phyloP scores from a whole-genome alignment of 2,329 filamentous ascomycete genomes.

The Penicillium sp. region DNA sequence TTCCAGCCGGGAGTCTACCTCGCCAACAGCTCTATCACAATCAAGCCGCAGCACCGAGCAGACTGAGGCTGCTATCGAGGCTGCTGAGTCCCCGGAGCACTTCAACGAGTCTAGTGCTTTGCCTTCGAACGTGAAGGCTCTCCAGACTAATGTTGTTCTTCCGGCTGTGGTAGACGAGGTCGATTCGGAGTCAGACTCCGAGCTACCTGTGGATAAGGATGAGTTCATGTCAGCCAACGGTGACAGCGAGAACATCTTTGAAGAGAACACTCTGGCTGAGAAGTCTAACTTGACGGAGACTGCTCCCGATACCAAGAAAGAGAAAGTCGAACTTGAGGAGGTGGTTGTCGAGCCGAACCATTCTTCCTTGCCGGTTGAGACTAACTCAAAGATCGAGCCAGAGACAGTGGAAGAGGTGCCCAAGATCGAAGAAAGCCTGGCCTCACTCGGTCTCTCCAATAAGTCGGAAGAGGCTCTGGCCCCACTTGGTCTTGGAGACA shows the following conservation, averaged over 20 bases:
- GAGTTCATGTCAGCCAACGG: conserved; percentile 43
- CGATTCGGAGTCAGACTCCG: conserved; percentile 17
- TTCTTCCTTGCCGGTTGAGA: not conserved
- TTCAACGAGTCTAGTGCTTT: conserved; percentile 10
- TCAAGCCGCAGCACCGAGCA: conserved; percentile 25
- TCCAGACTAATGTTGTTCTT: conserved; percentile 17
- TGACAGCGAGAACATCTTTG: conserved; percentile 26
- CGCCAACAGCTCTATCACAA: conserved; percentile 24
- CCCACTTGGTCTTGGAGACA: not conserved
- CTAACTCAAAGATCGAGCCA: not conserved
- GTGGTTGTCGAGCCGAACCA: not conserved
- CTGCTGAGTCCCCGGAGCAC: conserved; percentile 19
- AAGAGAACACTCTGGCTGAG: not conserved
- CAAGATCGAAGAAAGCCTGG: not conserved
- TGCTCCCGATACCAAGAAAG: not conserved
- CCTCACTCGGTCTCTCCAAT: not conserved
- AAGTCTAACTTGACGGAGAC: not conserved
- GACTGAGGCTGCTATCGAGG: conserved; percentile 17
- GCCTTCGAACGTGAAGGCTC: conserved; percentile 10
- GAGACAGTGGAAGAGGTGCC: not conserved
- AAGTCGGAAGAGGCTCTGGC: not conserved
- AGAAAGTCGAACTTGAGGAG: not conserved
- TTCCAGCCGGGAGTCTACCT: conserved; percentile 23
- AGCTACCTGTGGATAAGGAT: conserved; percentile 30
- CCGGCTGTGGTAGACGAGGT: conserved; percentile 27